Percentiles rank a stretch among this genome's conserved stretches.
phyloP scores from a whole-genome alignment of 2,329 filamentous ascomycete species.

The Mollisiaceae sp. region DNA sequence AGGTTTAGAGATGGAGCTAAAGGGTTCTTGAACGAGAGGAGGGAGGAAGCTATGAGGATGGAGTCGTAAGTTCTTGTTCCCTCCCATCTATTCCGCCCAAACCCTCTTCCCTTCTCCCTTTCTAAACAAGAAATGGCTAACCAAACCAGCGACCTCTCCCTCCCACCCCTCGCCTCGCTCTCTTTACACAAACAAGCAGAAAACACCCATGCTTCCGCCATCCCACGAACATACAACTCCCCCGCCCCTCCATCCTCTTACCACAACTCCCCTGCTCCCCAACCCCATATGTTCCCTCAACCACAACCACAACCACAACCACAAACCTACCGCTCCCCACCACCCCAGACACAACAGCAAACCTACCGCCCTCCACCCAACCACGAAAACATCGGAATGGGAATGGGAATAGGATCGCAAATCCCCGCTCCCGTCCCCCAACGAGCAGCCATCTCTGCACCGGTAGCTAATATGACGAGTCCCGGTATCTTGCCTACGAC shows the following conservation, averaged over 20 bases:
- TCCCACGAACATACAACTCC: constrained; percentile 24
- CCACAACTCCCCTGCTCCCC: constrained; percentile 35
- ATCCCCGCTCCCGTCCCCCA: constrained; percentile 54
- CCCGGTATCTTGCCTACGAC: constrained; percentile 56
- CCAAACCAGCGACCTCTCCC: constrained; percentile 38
- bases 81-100: not conserved
- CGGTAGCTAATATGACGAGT: constrained; percentile 40
- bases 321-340: constrained; percentile 37
- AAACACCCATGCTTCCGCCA: constrained; percentile 12
- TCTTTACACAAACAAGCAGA: constrained; percentile 37
- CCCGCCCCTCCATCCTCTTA: not conserved
- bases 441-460: constrained; percentile 53
- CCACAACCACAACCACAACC: not conserved
- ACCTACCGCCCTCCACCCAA: not conserved
- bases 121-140: constrained; percentile 1
- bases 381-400: too few relatives aligned
- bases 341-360: not conserved
- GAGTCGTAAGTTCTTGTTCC: constrained; percentile 64
- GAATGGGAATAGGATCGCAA: too few relatives aligned
- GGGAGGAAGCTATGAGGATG: constrained; percentile 78
- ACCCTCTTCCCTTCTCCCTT: not conserved
- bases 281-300: constrained; percentile 2
- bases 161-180: constrained; percentile 26
- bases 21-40: constrained; percentile 78
- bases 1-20: constrained; percentile 82